Conservation (phyloP, 2,329 filamentous ascomycete species). For the Penicillium sp. region DNA sequence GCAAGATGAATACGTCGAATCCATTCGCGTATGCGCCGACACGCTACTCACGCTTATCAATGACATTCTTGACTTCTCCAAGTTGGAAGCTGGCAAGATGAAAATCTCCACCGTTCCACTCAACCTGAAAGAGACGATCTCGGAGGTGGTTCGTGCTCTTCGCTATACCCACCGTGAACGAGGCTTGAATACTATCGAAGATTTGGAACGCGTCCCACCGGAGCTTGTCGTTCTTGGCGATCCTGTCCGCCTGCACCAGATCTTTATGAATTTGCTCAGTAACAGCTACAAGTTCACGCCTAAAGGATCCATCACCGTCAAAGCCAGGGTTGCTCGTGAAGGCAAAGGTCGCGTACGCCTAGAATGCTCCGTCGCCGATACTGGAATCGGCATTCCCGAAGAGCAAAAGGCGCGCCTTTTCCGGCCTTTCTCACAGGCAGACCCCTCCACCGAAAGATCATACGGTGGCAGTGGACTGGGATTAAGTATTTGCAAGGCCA, state of each 20-base stretch:
- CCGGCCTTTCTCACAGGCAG: constrained; percentile 88
- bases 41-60: constrained; percentile 85
- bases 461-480: constrained; percentile 91
- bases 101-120: constrained; percentile 81
- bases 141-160: constrained; percentile 62
- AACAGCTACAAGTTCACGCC: constrained; percentile 96
- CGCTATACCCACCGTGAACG: constrained; percentile 63
- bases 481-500: constrained; percentile 88
- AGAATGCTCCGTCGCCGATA: constrained; percentile 84
- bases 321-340: constrained; percentile 70
- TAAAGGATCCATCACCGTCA: constrained; percentile 79
- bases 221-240: constrained; percentile 75
- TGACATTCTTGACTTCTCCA: constrained; percentile 86
- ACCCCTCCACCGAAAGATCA: constrained; percentile 83
- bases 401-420: constrained; percentile 78
- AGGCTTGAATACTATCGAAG: constrained; percentile 60
- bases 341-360: constrained; percentile 68
- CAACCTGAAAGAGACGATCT: constrained; percentile 67
- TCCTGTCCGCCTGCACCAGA: constrained; percentile 77
- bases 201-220: constrained; percentile 60
- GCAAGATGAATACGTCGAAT: constrained; percentile 62
- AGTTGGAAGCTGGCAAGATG: constrained; percentile 83
- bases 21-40: constrained; percentile 65
- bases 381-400: constrained; percentile 83
- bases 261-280: constrained; percentile 75